Conservation (phyloP, 2,329 filamentous ascomycete genomes). For the Aspergillus spinulosporus region DNA sequence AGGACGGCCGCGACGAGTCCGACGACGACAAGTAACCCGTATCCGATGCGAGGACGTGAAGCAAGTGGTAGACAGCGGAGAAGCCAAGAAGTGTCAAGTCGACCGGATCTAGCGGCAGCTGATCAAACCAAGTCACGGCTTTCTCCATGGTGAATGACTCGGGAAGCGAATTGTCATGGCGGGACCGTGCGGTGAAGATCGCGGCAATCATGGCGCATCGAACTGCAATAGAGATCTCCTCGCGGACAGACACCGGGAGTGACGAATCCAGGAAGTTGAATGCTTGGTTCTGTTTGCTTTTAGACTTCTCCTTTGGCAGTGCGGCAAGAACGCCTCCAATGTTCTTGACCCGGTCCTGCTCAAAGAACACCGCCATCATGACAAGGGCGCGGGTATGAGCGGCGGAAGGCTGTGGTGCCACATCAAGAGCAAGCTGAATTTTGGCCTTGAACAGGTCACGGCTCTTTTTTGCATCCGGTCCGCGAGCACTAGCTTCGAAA, state of each 20-base stretch:
- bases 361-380: constrained; percentile 60
- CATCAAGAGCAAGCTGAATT: constrained; percentile 68
- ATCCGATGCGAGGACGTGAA: constrained; percentile 44
- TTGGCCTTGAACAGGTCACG: constrained; percentile 51
- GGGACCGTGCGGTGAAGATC: constrained; percentile 46
- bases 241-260: constrained; percentile 49
- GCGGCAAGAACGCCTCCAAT: constrained; percentile 56
- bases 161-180: constrained; percentile 34
- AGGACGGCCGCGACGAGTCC: constrained; percentile 33
- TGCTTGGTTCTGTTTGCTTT: constrained; percentile 32
- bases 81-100: constrained; percentile 46
- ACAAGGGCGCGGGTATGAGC: constrained; percentile 62
- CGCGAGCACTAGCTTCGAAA: constrained; percentile 57
- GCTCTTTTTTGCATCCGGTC: constrained; percentile 42
- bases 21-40: constrained; percentile 40
- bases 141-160: constrained; percentile 42
- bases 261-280: constrained; percentile 56
- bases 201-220: constrained; percentile 61
- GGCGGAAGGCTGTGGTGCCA: constrained; percentile 75
- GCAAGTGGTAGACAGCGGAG: constrained; percentile 43
- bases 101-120: constrained; percentile 44
- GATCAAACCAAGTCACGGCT: constrained; percentile 44
- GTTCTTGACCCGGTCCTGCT: constrained; percentile 52
- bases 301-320: constrained; percentile 45
- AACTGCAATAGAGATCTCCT: constrained; percentile 59